phyloP scores from a whole-genome alignment of 768 basidiomycete genomes.

The Boletus fagicola region DNA sequence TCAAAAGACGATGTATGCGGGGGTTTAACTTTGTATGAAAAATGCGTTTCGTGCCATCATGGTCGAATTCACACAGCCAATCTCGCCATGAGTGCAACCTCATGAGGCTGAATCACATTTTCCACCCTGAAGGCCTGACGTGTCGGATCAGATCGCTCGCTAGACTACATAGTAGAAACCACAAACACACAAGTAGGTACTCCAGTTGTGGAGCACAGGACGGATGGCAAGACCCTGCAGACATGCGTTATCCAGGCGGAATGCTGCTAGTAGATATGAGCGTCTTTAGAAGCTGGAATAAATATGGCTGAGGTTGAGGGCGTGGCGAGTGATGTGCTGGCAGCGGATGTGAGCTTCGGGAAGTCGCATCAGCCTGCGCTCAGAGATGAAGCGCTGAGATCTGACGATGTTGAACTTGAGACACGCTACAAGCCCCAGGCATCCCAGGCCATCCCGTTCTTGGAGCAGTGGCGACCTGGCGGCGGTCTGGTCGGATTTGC shows the following conservation, averaged over 20 bases:
- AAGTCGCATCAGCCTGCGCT: background rate
- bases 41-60: constrained; percentile 8
- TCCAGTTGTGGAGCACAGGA: background rate
- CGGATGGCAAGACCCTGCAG: constrained; percentile 11
- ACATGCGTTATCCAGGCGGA: constrained; percentile 11
- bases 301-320: constrained; percentile 8
- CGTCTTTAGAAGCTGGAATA: constrained; percentile 1
- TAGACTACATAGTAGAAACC: background rate
- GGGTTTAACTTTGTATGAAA: constrained; percentile 4
- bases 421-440: too few relatives aligned
- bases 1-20: background rate
- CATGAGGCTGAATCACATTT: background rate
- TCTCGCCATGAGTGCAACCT: background rate
- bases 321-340: background rate
- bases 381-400: too few relatives aligned
- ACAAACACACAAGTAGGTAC: background rate
- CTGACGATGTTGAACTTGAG: background rate
- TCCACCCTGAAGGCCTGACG: background rate
- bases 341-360: background rate
- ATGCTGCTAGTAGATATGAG: background rate
- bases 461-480: background rate
- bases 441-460: background rate
- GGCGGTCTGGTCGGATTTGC: background rate
- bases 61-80: background rate
- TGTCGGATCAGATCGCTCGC: constrained; percentile 5